Evolutionary conservation across 2,329 filamentous ascomycete genomes (phyloP), one percentile per base, ranked within the genome.

Genomic region (Nigrospora osmanthi): DNA sequence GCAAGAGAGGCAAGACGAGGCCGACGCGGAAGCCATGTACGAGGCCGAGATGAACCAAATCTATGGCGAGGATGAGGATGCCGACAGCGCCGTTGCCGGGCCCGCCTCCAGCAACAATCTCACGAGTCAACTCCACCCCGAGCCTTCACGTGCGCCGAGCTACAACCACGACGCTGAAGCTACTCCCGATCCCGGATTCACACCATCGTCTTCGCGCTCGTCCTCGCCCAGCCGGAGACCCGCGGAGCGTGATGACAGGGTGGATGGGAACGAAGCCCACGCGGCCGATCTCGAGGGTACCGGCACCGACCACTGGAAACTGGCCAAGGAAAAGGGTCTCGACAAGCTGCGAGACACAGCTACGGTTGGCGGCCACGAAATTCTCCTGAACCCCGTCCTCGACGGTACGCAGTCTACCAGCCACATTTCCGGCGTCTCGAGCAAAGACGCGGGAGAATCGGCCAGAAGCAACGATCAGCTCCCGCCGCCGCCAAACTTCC

Each of bases 261-360:
- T 85, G n/a, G 76, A 72, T 14, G 68, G 71, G 14, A 85, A 85
- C 54, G 55, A 70, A 6, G 72, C 75, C 31, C 85, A 90, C 58
- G 73, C 78, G 46, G 76, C 81, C 45, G 42, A 44, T 15, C 81
- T 95, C 17, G 81, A 83, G 43, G 90, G 91, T 0, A 79, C 83
- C 47, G 89, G 89, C 1, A 57, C 72, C 4, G 91, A 97, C 59
- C 80, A 83, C 44, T 87, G 90, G 81, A 81, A 81, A 49, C 69
- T 68, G 19, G 78, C 85, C 16, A 72, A 83, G 52, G 68, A 76
- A 48, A 71, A 75, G 32, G 83, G 81, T 3, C 57, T 77, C 19
- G 79, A 79, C 40, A 70, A 72, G 35, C 85, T 80, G 3, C 79
- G 87, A 43, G 89, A 94, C 61, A 85, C 88, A 0, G 71, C 80